Base-by-base conservation (phyloP, 2,329 filamentous ascomycete genomes). In the Trichoderma sp. region DNA sequence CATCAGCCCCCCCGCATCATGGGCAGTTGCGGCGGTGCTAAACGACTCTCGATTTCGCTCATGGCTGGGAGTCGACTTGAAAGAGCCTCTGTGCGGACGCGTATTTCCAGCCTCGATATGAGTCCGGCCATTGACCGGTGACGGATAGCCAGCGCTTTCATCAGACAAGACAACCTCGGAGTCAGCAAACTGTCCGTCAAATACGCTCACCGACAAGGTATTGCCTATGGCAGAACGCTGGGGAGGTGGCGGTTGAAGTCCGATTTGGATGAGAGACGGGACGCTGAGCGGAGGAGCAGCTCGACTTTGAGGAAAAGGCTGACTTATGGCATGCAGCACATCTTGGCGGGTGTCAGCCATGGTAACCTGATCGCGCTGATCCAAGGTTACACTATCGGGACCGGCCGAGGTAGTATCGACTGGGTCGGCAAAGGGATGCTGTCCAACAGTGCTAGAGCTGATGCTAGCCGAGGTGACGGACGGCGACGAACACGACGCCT, bases 121-220 rank as follows among this genome's bases (percentile, higher is more conserved):
- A 15, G 42, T 19, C 8, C 37, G 50, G 6, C 34, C 67, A 17
- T 73, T 71, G 1, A 71, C 71, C 2, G 77, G 75, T 2, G 77
- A 78, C 1, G 75, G 71, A 53, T 75, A 74, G 10, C 71, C 74
- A 2, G 68, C 68, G 57, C 75, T 77, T 25, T 76, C 75, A 35
- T 76, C 74, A 1, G 75, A 74, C 15, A 70, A 64, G 54, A 73
- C 34, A 7, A 71, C 70, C 6, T 75, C 75, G 2, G 69, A 68
- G 12, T 74, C 73, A 27, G 57, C 65, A 34, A 67, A 63, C 2
- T 68, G 68, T 1, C 59, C 65, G 2, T 72, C 68, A 8, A 56
- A 57, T 10, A 69, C 53, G 5, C 37, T n/a, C 3, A 56, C 52
- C 15, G 69, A 64, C 32, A 68, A 35, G 2, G 69, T 61, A 6